These are phyloP conservation scores for Dendrocalamus latiflorus DNA, from an alignment of 202 grass and related monocot species.

Conservation along the genomic window DNA sequence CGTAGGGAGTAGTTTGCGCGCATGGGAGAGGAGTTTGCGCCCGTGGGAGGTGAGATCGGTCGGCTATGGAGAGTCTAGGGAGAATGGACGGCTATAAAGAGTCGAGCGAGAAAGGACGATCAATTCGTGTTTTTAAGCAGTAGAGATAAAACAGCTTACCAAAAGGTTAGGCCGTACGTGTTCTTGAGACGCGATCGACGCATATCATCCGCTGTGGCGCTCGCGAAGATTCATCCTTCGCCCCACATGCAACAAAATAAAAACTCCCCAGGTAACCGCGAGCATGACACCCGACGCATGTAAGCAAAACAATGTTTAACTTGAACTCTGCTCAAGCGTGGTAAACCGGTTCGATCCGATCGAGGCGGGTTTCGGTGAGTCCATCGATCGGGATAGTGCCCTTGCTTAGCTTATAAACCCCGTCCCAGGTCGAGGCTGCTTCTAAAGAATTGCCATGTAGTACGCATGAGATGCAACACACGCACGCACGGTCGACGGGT, in stretches of 20 bases:
- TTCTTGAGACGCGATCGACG: too few relatives aligned
- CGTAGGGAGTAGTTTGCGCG: too few relatives aligned
- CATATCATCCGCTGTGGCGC: too few relatives aligned
- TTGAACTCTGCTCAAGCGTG: constrained; percentile 3
- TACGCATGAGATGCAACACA: not conserved
- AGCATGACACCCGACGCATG: not conserved
- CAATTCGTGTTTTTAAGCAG: too few relatives aligned
- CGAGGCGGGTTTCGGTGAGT: not conserved
- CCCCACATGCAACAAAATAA: not conserved
- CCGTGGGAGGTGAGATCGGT: too few relatives aligned
- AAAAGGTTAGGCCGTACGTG: too few relatives aligned
- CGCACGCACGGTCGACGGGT: not conserved
- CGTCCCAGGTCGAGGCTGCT: not conserved
- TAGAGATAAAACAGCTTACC: too few relatives aligned
- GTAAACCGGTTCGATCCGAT: constrained; percentile 16
- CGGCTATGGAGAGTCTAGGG: too few relatives aligned
- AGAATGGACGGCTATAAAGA: too few relatives aligned
- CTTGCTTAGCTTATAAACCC: constrained; percentile 38
- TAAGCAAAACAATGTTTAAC: constrained; percentile 41
- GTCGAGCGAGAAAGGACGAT: too few relatives aligned
- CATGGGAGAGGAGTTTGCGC: too few relatives aligned
- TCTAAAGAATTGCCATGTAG: constrained; percentile 12
- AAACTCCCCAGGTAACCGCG: not conserved
- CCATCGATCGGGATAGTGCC: not conserved
- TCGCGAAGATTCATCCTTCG: not conserved